Base-by-base conservation (phyloP, 2,329 filamentous ascomycete genomes). In the Aspergillus tanneri region DNA sequence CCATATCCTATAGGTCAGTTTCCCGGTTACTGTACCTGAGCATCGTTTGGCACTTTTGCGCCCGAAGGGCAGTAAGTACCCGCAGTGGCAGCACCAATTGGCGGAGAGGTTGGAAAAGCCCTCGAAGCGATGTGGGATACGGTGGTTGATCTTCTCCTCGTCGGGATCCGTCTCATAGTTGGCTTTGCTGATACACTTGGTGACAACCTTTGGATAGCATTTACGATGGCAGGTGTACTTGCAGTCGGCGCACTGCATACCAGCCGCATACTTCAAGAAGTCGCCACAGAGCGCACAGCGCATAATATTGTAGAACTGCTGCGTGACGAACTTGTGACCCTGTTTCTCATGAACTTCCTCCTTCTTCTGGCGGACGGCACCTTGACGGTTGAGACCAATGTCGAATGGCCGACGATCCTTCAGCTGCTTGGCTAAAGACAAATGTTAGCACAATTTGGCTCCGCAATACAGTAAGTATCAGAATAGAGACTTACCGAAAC, bases 221-320 rank as follows among this genome's bases (percentile, higher is more conserved):
- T 97, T 96, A 62, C 90, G 92, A 72, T 99, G 93, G 72, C 93
- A 99, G 30, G 92, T 97, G 74, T 97, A 97, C 74, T 97, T 97
- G 86, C 93, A 99, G 73, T 99, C 93, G 57, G 95, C 88, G 72
- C 93, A 99, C 74, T 99, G 93, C 92, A 99, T 99, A 53, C 93
- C 93, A 18, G 93, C 89, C 40, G 92, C 95, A 69, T 97, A 97
- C 68, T 97, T 99, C 73, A 99, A 86, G 66, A 99, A 97, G 59
- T 99, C 93, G 51, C 91, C 93, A 68, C 93, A 99, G 27, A 97
- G 84, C 11, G 93, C 93, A 72, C 93, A 99, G 54, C 93, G 92
- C 93, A 99, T 99, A 66, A 99, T 96, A 79, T 97, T 99, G 84
- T 97, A 99, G 72, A 99, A 99, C 70, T 96, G 93, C 69, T 96